phyloP scores from a whole-genome alignment of 306 rosid genomes.

The Rosa rugosa region DNA sequence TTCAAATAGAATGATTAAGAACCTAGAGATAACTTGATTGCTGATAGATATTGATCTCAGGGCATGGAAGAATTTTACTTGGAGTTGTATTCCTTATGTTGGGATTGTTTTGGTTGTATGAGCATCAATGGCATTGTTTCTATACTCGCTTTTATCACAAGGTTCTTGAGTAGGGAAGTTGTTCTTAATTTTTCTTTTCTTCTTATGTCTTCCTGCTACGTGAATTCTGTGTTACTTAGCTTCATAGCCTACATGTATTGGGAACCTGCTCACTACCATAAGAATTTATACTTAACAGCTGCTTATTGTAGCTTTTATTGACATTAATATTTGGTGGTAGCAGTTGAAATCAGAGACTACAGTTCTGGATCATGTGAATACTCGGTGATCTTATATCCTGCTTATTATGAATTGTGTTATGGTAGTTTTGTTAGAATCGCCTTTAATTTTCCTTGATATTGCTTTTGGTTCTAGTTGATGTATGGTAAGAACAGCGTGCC shows the following conservation, averaged over 20 bases:
- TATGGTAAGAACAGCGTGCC: not conserved
- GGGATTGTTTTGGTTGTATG: conserved; percentile 24
- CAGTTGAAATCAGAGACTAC: not conserved
- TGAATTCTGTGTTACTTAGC: conserved; percentile 20
- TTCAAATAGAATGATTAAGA: conserved; percentile 21
- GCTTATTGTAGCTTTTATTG: conserved; percentile 2
- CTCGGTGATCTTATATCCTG: not conserved
- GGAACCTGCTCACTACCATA: conserved; percentile 1
- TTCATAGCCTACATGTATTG: conserved; percentile 7
- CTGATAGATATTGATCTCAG: conserved; percentile 13
- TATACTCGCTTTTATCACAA: conserved; percentile 7
- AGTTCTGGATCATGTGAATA: not conserved
- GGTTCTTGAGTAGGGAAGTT: not conserved
- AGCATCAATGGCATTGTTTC: conserved; percentile 15
- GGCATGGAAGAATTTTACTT: conserved; percentile 28
- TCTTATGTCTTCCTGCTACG: conserved; percentile 18
- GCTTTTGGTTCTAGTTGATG: not conserved
- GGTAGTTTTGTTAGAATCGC: not conserved
- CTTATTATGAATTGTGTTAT: not conserved
- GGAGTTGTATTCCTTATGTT: not conserved
- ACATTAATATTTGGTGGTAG: not conserved
- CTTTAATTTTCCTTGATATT: not conserved
- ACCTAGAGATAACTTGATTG: conserved; percentile 10
- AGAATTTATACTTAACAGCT: not conserved
- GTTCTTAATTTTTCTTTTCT: not conserved